A percentile compares a stretch with the other conserved stretches of the same genome.
Conservation (phyloP, 2,329 filamentous ascomycete genomes). For the Epichloe scottii region DNA sequence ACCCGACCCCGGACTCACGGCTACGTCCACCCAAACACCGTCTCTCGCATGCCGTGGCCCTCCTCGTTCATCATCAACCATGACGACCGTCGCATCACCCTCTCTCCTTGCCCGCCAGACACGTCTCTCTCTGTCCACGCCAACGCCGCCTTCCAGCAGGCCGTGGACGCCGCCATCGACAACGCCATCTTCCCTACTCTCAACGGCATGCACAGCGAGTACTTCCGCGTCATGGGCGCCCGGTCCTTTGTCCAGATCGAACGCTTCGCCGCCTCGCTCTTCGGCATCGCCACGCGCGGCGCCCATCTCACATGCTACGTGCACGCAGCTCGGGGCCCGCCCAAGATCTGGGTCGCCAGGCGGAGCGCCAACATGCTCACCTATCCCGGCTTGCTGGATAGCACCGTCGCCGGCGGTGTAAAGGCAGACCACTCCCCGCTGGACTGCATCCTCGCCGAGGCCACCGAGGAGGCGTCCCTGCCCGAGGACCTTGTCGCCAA, state of each 20-base stretch:
- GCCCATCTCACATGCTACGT: slow-evolving; percentile 54
- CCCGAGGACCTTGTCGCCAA: slow-evolving; percentile 15
- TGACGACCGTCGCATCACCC: slow-evolving; percentile 17
- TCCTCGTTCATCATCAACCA: slow-evolving; percentile 24
- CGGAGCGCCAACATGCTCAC: slow-evolving; percentile 55
- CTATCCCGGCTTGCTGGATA: slow-evolving; percentile 64
- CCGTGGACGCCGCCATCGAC: slow-evolving; percentile 26
- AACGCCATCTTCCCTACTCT: slow-evolving; percentile 25
- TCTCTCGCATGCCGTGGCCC: slow-evolving; percentile 35
- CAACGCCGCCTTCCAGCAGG: slow-evolving; percentile 26
- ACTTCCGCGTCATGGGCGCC: slow-evolving; percentile 28
- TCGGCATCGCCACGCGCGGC: slow-evolving; percentile 55
- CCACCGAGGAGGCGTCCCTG: slow-evolving; percentile 54
- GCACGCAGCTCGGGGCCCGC: slow-evolving; percentile 15
- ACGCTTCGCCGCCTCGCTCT: slow-evolving; percentile 48
- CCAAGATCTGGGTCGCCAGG: slow-evolving; percentile 62
- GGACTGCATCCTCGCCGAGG: slow-evolving; percentile 58
- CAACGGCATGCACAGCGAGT: slow-evolving; percentile 28
- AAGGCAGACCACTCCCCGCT: slow-evolving; percentile 52
- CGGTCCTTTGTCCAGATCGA: slow-evolving; percentile 36
- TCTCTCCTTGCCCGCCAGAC: slow-evolving; percentile 15
- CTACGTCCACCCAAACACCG: slow-evolving; percentile 33
- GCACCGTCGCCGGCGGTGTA: slow-evolving; percentile 68
- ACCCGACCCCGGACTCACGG: slow-evolving; percentile 34
- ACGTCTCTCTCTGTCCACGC: slow-evolving; percentile 17